Base-by-base conservation (phyloP, 2,329 filamentous ascomycete species). In the Coleophoma eucalyptorum region DNA sequence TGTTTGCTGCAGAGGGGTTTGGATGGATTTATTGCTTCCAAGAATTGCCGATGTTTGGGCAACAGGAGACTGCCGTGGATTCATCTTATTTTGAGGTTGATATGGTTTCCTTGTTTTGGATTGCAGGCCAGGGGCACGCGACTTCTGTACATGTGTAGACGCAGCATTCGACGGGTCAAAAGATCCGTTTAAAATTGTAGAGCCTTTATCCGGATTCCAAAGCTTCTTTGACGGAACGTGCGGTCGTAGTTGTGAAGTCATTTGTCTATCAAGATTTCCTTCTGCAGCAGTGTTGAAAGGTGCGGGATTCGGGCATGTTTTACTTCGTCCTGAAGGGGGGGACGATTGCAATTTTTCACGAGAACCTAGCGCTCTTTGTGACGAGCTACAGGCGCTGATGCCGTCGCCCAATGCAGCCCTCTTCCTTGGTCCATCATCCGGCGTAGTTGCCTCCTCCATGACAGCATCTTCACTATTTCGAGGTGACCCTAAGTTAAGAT, bases 141-240 rank as follows among this genome's bases (percentile, higher is more conserved):
- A 51, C 34, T 51, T 59, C 34, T 58, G 53, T 4, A 48, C 53
- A 19, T 61, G 57, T 4, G 55, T 48, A 5, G 60, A 58, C 1
- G 62, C 62, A 46, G 63, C 57, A 47, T 65, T 65, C 2, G 59
- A 59, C 2, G 58, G 58, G 18, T 65, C 62, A 19, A 57, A 52
- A 2, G 58, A 50, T 18, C 56, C 50, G 32, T 55, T 57, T n/a
- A 56, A 33, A 1, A 55, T 40, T n/a, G 54, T 54, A 1, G 46
- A 42, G 32, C 57, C 50, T 40, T 54, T 49, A 31, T 62, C 62
- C 1, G 58, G 59, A 3, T 48, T 56, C 64, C 64, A 66, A 4
- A 66, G 45, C 33, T 58, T 55, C 21, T 55, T 59, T 6, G 53
- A 58, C 8, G 34, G 26, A n/a, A 45, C 51, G 31, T 50, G 53